Evolutionary conservation across 1,139 yeast genomes (phyloP).

Genomic region (Fermentozyma sake): DNA sequence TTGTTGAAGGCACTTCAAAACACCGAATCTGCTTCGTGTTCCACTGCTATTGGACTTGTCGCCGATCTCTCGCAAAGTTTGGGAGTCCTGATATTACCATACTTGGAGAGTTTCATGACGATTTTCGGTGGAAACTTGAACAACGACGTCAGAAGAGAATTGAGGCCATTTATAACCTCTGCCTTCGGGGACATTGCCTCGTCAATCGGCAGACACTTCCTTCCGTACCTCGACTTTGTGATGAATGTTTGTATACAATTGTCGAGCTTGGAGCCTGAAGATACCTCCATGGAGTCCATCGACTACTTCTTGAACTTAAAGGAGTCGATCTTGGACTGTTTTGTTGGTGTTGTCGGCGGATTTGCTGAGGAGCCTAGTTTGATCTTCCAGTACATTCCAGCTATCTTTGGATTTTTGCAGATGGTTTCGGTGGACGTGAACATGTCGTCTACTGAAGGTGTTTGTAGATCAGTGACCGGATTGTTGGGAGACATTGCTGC

Average conservation of each 20-base stretch:
- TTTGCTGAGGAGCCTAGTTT: constrained; percentile 64
- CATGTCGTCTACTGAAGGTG: constrained; percentile 56
- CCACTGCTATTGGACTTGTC: constrained; percentile 88
- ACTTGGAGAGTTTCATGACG: constrained; percentile 77
- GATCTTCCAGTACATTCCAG: constrained; percentile 59
- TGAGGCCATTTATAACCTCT: constrained; percentile 86
- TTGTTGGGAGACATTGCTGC: constrained; percentile 88
- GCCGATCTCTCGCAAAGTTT: constrained; percentile 96
- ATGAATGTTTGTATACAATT: constrained; percentile 67
- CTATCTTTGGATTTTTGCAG: constrained; percentile 67
- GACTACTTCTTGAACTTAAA: constrained; percentile 72
- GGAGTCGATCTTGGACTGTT: constrained; percentile 89
- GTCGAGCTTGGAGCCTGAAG: constrained; percentile 47
- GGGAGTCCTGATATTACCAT: constrained; percentile 56
- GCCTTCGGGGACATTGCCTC: constrained; percentile 96
- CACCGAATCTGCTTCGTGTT: constrained; percentile 77
- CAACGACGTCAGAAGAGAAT: constrained; percentile 65
- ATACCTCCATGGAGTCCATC: constrained; percentile 64
- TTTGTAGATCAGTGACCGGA: constrained; percentile 79
- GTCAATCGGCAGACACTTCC: constrained; percentile 71
- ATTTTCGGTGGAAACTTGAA: constrained; percentile 72
- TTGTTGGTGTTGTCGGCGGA: constrained; percentile 93
- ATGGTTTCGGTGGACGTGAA: constrained; percentile 57
- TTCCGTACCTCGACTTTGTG: constrained; percentile 72
- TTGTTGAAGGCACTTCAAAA: constrained; percentile 74